These are phyloP conservation scores for Tricholoma bakamatsutake DNA, from an alignment of 768 basidiomycete species.

Conservation along the genomic window DNA sequence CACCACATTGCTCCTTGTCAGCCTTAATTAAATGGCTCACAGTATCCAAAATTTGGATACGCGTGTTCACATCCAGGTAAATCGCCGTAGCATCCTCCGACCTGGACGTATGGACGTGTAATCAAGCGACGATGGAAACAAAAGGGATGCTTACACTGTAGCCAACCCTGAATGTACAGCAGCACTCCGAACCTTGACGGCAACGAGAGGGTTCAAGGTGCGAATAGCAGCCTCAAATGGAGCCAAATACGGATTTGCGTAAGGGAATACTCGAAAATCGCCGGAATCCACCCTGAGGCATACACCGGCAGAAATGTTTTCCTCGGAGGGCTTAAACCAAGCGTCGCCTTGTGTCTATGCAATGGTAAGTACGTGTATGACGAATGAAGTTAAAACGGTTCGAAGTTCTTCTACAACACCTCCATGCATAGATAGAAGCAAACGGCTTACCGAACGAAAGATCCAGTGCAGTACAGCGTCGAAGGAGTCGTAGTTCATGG, in stretches of 20 bases:
- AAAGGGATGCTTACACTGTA: slow-evolving; percentile 44
- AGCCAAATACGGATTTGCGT: slow-evolving; percentile 73
- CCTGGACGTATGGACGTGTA: slow-evolving; percentile 26
- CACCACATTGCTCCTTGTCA: slow-evolving; percentile 88
- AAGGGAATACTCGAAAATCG: slow-evolving; percentile 77
- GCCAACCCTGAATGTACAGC: slow-evolving; percentile 75
- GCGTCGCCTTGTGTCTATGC: slow-evolving; percentile 71
- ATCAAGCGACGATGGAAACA: not conserved
- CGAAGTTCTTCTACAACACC: not conserved
- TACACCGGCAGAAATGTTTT: slow-evolving; percentile 75
- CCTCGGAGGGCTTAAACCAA: slow-evolving; percentile 83
- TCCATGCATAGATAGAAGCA: not conserved
- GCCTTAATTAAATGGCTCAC: slow-evolving; percentile 64
- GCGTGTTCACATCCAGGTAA: slow-evolving; percentile 72
- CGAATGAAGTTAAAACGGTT: not conserved
- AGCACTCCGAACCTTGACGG: slow-evolving; percentile 74
- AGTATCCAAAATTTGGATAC: slow-evolving; percentile 79
- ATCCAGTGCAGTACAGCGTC: slow-evolving; percentile 78
- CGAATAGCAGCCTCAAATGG: slow-evolving; percentile 81
- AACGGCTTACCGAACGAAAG: slow-evolving; percentile 56
- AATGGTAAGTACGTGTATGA: slow-evolving; percentile 3
- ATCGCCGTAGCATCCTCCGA: slow-evolving; percentile 54
- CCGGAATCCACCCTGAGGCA: slow-evolving; percentile 66
- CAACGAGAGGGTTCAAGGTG: slow-evolving; percentile 75
- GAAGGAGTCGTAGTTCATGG: slow-evolving; percentile 75